Base-by-base conservation (phyloP, 2,329 filamentous ascomycete species). In the Colletotrichum viniferum region DNA sequence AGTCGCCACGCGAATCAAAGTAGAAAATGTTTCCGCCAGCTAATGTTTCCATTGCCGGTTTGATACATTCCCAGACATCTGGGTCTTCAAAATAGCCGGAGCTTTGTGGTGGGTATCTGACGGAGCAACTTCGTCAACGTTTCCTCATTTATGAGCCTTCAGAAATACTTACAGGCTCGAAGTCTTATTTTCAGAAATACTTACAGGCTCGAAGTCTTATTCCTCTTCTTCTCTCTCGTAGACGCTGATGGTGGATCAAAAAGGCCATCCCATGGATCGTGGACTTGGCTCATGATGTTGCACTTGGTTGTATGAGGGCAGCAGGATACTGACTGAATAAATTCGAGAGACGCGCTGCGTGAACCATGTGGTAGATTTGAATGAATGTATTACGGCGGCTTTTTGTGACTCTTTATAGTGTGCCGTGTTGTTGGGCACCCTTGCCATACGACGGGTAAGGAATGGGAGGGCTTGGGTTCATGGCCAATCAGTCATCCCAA, bases 241-340 rank as follows among this genome's bases (percentile, higher is more conserved):
- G 2, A 13, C 2, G 18, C 9, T 7, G n/a, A 48, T 48, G 43
- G 18, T 0, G n/a, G n/a, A 21, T 1, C 43, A 7, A 7, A 48
- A 7, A 21, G 2, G n/a, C n/a, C 0, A 4, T 1, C 43, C 43
- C 1, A 21, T 13, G 43, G 2, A 0, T 48, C n/a, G 1, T 48
- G 8, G 8, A n/a, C 43, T 48, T 48, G 43, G 43, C 43, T 48
- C 43, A 48, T 48, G 43, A 4, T 48, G 43, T 12, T 0, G 43
- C n/a, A 21, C 43, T 48, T 48, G 0, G n/a, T 21, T 13, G 10
- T 13, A 21, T 12, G 43, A 4, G 43, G 43, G 43, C n/a, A 48
- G 5, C 43, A 21, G 43, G 5, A 48, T 48, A 7, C 3, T n/a
- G 18, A 48, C 3, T n/a, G 1, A 13, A n/a, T 21, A 3, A 21